A percentile compares a stretch with the other conserved stretches of the same genome.
These are phyloP conservation scores for Neurospora sp. DNA, from an alignment of 495 filamentous ascomycete species.

Conservation along the genomic window DNA sequence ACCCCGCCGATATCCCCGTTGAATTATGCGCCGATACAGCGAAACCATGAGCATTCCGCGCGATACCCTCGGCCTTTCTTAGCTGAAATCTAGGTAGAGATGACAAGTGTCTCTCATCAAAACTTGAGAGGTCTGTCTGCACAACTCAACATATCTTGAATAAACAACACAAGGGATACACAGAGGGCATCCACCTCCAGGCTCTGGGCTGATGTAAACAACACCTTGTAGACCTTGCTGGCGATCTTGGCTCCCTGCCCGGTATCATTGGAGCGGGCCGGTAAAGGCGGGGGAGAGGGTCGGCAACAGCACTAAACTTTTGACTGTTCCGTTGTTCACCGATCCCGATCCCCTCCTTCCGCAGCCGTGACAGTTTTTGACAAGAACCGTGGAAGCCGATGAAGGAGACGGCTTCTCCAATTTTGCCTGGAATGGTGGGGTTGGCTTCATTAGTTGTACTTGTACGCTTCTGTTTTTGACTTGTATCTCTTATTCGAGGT, in stretches of 20 bases:
- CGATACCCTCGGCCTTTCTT: background rate
- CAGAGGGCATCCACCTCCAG: background rate
- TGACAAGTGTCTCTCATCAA: background rate
- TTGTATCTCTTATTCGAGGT: background rate
- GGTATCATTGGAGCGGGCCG: background rate
- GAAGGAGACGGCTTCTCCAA: background rate
- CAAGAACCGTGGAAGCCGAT: background rate
- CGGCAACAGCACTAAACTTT: background rate
- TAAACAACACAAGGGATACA: too few species aligned
- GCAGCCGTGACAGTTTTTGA: background rate
- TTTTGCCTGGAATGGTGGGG: background rate
- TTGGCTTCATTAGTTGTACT: background rate
- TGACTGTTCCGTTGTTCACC: background rate
- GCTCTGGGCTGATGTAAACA: background rate
- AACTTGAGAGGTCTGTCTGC: background rate
- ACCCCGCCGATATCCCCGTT: background rate
- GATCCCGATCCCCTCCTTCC: background rate
- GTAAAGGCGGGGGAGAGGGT: background rate
- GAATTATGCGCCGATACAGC: background rate
- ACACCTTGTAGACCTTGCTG: background rate
- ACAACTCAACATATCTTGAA: background rate
- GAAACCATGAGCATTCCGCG: background rate
- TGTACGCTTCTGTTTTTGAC: background rate
- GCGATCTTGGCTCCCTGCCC: background rate
- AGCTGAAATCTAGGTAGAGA: background rate